Percentiles rank a stretch among this genome's conserved stretches.
phyloP scores from a whole-genome alignment of 768 basidiomycete genomes.

The Podaxis pistillaris region DNA sequence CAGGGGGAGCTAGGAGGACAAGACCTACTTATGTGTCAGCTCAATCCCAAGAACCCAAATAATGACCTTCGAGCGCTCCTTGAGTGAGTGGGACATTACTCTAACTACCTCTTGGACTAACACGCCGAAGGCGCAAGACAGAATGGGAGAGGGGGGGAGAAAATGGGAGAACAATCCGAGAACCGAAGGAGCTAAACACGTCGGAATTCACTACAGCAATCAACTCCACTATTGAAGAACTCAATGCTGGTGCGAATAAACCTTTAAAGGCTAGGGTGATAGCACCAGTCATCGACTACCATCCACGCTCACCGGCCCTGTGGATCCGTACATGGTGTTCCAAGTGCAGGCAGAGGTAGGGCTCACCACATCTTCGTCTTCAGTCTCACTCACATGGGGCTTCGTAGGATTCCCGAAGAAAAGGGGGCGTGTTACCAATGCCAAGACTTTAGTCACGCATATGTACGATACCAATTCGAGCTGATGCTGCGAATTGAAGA shows the following conservation, averaged over 20 bases:
- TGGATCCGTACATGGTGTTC: slow-evolving; percentile 49
- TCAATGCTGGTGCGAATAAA: slow-evolving; percentile 28
- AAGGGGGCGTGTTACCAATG: slow-evolving; percentile 50
- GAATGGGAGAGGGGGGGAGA: neutral
- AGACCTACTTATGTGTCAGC: slow-evolving; percentile 40
- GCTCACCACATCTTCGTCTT: neutral
- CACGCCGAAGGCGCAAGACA: slow-evolving; percentile 3
- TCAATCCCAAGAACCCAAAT: slow-evolving; percentile 35
- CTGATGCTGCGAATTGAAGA: slow-evolving; percentile 55
- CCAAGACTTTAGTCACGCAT: slow-evolving; percentile 49
- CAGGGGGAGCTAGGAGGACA: slow-evolving; percentile 47
- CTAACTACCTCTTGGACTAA: neutral
- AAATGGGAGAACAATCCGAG: neutral
- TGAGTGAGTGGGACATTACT: slow-evolving; percentile 28
- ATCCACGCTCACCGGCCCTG: slow-evolving; percentile 48
- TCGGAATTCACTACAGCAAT: neutral
- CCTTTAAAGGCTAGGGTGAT: slow-evolving; percentile 40
- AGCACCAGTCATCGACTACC: slow-evolving; percentile 55
- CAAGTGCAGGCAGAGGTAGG: slow-evolving; percentile 51
- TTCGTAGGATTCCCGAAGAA: slow-evolving; percentile 40
- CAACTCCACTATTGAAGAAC: slow-evolving; percentile 33
- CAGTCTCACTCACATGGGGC: neutral
- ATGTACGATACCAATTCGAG: slow-evolving; percentile 45
- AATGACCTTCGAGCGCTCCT: slow-evolving; percentile 41
- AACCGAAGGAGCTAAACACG: neutral